Evolutionary conservation across 208 protist species (phyloP).

Genomic region (Entamoeba nuttalli): DNA sequence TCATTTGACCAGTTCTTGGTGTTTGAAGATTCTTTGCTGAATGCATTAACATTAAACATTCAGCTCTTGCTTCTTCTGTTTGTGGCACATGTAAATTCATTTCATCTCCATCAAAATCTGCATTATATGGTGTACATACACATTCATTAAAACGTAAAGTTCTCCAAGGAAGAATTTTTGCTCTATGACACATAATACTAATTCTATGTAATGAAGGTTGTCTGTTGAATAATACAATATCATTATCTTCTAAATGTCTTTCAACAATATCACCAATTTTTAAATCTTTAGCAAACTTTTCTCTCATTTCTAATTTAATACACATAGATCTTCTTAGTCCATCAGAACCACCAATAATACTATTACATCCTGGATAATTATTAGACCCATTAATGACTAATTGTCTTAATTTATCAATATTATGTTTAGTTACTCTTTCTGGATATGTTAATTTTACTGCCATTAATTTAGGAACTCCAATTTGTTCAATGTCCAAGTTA

Average conservation of each 20-base stretch:
- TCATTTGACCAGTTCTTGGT: slow-evolving; percentile 82
- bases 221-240: slow-evolving; percentile 94
- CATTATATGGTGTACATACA: slow-evolving; percentile 80
- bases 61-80: slow-evolving; percentile 89
- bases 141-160: slow-evolving; percentile 97
- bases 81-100: slow-evolving; percentile 99
- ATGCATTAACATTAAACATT: slow-evolving; percentile 81
- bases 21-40: slow-evolving; percentile 87
- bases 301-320: slow-evolving; percentile 39
- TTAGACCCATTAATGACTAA: slow-evolving; percentile 78
- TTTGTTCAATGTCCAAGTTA: slow-evolving; percentile 84
- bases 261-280: slow-evolving; percentile 86
- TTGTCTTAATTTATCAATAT: slow-evolving; percentile 66
- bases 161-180: slow-evolving; percentile 71
- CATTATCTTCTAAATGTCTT: slow-evolving; percentile 89
- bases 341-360: slow-evolving; percentile 3
- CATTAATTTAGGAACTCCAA: slow-evolving; percentile 83
- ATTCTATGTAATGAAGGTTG: slow-evolving; percentile 95
- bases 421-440: slow-evolving; percentile 67
- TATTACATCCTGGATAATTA: slow-evolving; percentile 74
- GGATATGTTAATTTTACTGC: slow-evolving; percentile 89
- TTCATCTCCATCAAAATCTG: slow-evolving; percentile 97
- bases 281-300: slow-evolving; percentile 42
- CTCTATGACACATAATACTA: slow-evolving; percentile 90
- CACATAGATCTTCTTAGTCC: slow-evolving; percentile 34